Evolutionary conservation across 2,329 filamentous ascomycete genomes (phyloP), one percentile per base, ranked within the genome.

Genomic region (Phialocephala sp.): DNA sequence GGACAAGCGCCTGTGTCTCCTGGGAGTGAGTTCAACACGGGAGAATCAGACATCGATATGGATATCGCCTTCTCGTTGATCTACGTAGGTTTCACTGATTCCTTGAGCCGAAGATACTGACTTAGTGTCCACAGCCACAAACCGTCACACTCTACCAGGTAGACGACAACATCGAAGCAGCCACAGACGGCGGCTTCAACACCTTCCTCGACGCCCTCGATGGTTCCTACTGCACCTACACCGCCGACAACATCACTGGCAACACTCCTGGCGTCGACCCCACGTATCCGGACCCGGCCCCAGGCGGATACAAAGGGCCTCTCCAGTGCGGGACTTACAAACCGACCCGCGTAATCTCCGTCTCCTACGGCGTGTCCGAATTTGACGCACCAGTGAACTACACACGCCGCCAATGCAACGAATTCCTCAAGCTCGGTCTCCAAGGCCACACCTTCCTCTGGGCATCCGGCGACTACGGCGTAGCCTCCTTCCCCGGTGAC

Each of bases 391-490:
- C 82, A 1, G 75, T 77, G 6, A 76, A 75, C 66, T 87, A 86
- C 72, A 80, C 82, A 66, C 70, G 79, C 61, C 79, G 84, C 2
- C 84, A 87, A 74, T 86, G 84, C 71, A 77, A 79, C 66, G 83
- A 86, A 77, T 85, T 83, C 74, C 79, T 85, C 78, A 86, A 87
- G 76, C 80, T 86, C 2, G 83, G 81, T 32, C 78, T 85, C 45
- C 80, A 80, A 71, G 83, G 83, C 22, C 78, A 83, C 20, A 80
- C 80, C 4, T 74, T 86, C 22, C 60, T 86, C 55, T 84, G 81
- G 69, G 81, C 83, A 3, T 81, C 79, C 1, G 83, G 82, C 37
- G 83, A 85, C 72, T 79, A 77, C 58, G 83, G 82, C 64, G 80
- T 83, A 14, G 78, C 77, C 22, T 69, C 74, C 0, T 64, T 64